Evolutionary conservation across 208 protist species (phyloP), one percentile per base, ranked within the genome.

Genomic region (Trypanosoma caninum): DNA sequence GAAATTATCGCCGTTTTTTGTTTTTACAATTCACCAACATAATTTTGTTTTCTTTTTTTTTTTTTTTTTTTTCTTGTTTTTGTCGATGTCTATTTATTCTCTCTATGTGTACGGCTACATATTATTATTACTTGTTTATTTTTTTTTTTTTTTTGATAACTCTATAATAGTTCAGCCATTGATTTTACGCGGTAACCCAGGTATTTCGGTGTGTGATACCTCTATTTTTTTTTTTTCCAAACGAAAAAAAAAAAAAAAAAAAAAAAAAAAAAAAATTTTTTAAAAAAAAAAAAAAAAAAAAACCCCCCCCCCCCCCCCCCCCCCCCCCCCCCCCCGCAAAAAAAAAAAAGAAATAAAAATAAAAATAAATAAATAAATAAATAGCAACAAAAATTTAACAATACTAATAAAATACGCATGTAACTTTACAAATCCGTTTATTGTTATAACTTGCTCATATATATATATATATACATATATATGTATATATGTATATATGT

Each of bases 211-310:
- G 10, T 25, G 33, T 16, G 7, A 11, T 20, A 22, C 37, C 47
- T 30, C 42, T 52, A 52, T 62, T 46, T 6, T 42, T 38, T 28
- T 35, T 54, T 45, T 33, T 44, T 22, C 18, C 9, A 61, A 50
- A 9, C 38, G 14, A 53, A 41, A 54, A 20, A 42, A 42, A 47
- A 51, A 44, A 51, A 52, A 22, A 28, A 41, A 55, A 18, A 18
- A 50, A 31, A 51, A 51, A 20, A 20, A 46, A 58, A 33, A 60
- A 35, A 38, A 16, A 69, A 42, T 46, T 30, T 48, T 16, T 30
- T n/a, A 18, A 53, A 10, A 25, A 23, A 27, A 57, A 44, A 71
- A 66, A 50, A 51, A 66, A 61, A 54, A 61, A 64, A 67, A 71
- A 52, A 14, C 45, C 45, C 34, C 34, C 34, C 34, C 13, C 13